Evolutionary conservation across 345 rosid genomes (phyloP).

Genomic region (Citrus trifoliata): DNA sequence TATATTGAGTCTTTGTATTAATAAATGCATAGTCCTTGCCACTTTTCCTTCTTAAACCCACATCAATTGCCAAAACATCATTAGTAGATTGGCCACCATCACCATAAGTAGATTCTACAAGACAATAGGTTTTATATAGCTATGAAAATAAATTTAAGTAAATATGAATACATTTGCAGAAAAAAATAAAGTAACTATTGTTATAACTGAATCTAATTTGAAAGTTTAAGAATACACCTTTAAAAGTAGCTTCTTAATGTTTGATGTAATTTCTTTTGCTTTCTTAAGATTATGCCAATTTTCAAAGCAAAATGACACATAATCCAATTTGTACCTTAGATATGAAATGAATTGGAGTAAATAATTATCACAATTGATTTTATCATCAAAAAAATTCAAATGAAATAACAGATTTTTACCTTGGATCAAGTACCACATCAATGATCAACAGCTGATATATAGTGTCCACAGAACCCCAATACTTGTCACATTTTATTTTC

Average conservation of each 20-base stretch:
- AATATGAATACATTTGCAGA: too few species aligned
- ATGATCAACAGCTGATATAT: background rate
- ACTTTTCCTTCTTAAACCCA: too few species aligned
- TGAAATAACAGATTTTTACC: background rate
- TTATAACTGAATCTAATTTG: too few species aligned
- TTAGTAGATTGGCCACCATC: too few species aligned
- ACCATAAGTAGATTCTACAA: too few species aligned
- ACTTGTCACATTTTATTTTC: too few species aligned
- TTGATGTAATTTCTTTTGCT: background rate
- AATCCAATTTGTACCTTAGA: background rate
- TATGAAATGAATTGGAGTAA: background rate
- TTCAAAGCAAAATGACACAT: background rate
- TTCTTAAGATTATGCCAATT: background rate
- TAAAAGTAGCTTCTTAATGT: background rate
- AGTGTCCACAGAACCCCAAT: background rate
- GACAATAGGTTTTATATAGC: too few species aligned
- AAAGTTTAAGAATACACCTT: background rate
- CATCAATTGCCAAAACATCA: too few species aligned
- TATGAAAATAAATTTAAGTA: too few species aligned
- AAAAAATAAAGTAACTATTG: too few species aligned
- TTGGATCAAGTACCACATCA: background rate
- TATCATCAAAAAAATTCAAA: background rate
- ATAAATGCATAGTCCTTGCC: too few species aligned
- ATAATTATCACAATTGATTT: background rate
- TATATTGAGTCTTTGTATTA: too few species aligned